Base-by-base conservation (phyloP, 257 asterid genomes). In the Rehmannia glutinosa region DNA sequence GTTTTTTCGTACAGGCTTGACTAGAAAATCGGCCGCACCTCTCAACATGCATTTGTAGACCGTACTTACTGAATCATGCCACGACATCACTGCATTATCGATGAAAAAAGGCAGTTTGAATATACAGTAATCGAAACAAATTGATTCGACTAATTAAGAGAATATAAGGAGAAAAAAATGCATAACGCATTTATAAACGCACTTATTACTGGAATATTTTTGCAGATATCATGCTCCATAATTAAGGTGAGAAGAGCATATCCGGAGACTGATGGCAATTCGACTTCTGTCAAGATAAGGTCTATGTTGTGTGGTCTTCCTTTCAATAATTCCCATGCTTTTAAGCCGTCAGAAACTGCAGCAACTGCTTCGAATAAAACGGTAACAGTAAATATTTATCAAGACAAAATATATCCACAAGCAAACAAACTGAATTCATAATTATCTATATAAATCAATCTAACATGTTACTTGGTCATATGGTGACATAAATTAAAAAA, bases 1-100 rank as follows among this genome's bases (percentile, higher is more conserved):
- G 61, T 91, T 91, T 69, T 82, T 91, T 66, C 95, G 77, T 41
- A 91, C 73, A 23, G 97, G 96, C 82, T 91, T 91, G 55, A 88
- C 92, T 43, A 91, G 97, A 79, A 91, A 91, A 73, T 91, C 97
- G 5, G 88, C 93, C 20, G 97, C 97, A 10, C 97, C 97, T 82
- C 87, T 84, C 83, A 84, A 33, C 97, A 91, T 91, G 87, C 97
- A 91, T 28, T 84, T 86, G 42, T 88, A 91, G 17, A 88, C 96
- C 1, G 86, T 86, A 58, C 87, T 82, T 23, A 88, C 91, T 0
- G 97, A 91, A 69, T 91, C 97, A 41, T 88, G 77, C 4, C 84
- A 77, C 17, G 96, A 91, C 97, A 88, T 91, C 97, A 91, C 97
- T 88, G 82, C 78, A 80, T 45, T 32, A 68, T n/a, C 66, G 62